Percentiles rank a stretch among this genome's conserved stretches.
Evolutionary conservation across 1,284 basidiomycete species (phyloP).

Genomic region (Exobasidium cylindrosporum): DNA sequence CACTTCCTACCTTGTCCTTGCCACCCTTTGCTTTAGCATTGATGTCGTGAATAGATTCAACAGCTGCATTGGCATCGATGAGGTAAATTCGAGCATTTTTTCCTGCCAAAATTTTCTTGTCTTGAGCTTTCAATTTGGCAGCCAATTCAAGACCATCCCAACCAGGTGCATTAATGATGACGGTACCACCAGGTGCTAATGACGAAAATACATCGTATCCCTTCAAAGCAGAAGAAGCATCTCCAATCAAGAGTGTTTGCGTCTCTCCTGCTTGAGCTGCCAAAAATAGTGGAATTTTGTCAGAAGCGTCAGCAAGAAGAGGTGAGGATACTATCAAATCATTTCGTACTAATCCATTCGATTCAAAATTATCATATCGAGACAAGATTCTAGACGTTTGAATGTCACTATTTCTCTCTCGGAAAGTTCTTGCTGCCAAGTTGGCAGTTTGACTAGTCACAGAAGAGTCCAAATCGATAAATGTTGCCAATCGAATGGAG

Average conservation of each 20-base stretch:
- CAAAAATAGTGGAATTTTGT: constrained; percentile 41
- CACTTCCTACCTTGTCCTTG: constrained; percentile 40
- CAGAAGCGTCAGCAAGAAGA: constrained; percentile 22
- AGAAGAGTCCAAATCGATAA: constrained; percentile 49
- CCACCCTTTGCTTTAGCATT: constrained; percentile 34
- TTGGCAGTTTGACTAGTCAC: constrained; percentile 35
- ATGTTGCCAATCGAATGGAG: constrained; percentile 29
- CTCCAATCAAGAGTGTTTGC: constrained; percentile 43
- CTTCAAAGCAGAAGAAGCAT: constrained; percentile 43
- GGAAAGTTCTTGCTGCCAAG: constrained; percentile 41
- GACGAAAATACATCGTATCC: constrained; percentile 42
- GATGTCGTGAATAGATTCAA: constrained; percentile 38
- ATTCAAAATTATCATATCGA: constrained; percentile 52
- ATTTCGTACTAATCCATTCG: constrained; percentile 43
- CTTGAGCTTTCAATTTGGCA: constrained; percentile 43
- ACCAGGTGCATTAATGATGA: constrained; percentile 46
- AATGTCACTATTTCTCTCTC: constrained; percentile 29
- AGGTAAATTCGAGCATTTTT: constrained; percentile 40
- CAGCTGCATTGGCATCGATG: constrained; percentile 42
- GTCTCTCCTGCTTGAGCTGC: constrained; percentile 35
- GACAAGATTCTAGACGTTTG: constrained; percentile 42
- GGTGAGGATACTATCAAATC: constrained; percentile 43
- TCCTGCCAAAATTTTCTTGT: constrained; percentile 44
- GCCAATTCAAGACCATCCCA: constrained; percentile 49
- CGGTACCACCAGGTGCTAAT: constrained; percentile 41